Evolutionary conservation across 148 eudicot genomes (phyloP).

Genomic region (Rhododendron kiyosumense): DNA sequence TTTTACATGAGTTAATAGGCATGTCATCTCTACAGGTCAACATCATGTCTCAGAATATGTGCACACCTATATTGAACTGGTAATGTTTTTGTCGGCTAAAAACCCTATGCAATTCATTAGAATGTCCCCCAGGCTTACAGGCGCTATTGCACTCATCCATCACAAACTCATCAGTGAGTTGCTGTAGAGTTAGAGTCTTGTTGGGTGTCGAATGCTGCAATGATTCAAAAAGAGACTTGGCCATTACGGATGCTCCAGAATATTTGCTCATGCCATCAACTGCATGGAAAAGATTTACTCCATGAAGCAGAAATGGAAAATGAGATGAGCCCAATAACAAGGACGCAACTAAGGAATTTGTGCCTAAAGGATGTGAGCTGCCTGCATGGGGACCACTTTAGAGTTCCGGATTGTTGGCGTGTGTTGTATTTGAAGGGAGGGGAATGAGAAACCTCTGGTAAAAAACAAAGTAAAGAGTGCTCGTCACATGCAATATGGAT

Average conservation of each 20-base stretch:
- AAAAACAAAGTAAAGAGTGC: not conserved
- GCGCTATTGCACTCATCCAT: constrained; percentile 37
- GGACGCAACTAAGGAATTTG: not conserved
- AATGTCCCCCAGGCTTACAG: constrained; percentile 34
- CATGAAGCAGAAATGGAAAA: constrained; percentile 32
- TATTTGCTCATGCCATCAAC: constrained; percentile 70
- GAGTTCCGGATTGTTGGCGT: not conserved
- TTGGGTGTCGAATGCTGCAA: constrained; percentile 35
- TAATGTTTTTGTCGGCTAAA: constrained; percentile 41
- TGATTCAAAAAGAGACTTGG: constrained; percentile 90
- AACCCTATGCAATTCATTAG: constrained; percentile 42
- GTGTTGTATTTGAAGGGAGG: not conserved
- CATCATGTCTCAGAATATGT: constrained; percentile 17
- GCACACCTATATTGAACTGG: constrained; percentile 63
- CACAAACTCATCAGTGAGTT: constrained; percentile 36
- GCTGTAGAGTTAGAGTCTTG: constrained; percentile 37
- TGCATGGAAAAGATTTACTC: constrained; percentile 85
- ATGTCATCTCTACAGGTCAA: constrained; percentile 2
- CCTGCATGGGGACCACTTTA: constrained; percentile 2
- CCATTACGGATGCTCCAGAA: constrained; percentile 81
- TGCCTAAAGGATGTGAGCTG: constrained; percentile 10
- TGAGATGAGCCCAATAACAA: constrained; percentile 4
- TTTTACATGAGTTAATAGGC: not conserved
- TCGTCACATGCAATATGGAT: not conserved
- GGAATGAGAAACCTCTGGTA: not conserved